Evolutionary conservation across 164 flowering plant species (phyloP).

Genomic region (Santalum album): DNA sequence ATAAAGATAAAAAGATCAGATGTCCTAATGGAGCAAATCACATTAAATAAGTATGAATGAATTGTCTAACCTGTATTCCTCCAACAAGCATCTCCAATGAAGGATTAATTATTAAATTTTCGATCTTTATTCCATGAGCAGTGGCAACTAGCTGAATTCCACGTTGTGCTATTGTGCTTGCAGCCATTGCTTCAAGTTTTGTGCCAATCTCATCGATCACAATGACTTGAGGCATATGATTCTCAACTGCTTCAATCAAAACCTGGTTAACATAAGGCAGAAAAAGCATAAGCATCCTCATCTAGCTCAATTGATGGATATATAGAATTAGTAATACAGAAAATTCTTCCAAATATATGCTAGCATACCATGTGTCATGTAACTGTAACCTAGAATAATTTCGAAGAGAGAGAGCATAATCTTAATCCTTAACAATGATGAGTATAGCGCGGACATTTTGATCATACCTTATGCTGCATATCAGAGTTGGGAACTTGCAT

Average conservation of each 20-base stretch:
- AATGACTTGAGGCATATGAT: slow-evolving; percentile 97
- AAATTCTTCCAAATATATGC: too few species aligned
- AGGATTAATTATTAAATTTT: slow-evolving; percentile 84
- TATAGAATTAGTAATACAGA: too few species aligned
- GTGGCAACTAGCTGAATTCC: slow-evolving; percentile 97
- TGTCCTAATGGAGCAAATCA: not conserved
- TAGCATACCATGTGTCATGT: too few species aligned
- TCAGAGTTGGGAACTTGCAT: slow-evolving; percentile 90
- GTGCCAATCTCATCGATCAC: slow-evolving; percentile 98
- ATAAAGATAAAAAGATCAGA: not conserved
- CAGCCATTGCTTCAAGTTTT: slow-evolving; percentile 95
- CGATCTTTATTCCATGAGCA: slow-evolving; percentile 94
- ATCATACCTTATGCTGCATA: slow-evolving; percentile 77
- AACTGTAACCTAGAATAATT: too few species aligned
- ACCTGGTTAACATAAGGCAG: slow-evolving; percentile 31
- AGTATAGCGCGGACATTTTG: too few species aligned
- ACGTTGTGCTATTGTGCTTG: slow-evolving; percentile 94
- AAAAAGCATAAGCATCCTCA: too few species aligned
- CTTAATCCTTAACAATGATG: too few species aligned
- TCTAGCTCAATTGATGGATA: too few species aligned
- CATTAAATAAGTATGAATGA: not conserved
- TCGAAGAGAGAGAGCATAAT: too few species aligned
- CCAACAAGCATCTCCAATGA: slow-evolving; percentile 94
- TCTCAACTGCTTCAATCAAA: slow-evolving; percentile 92
- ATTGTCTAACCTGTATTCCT: slow-evolving; percentile 62